Base-by-base conservation (phyloP, 768 basidiomycete species). In the Phlegmacium glaucopus region DNA sequence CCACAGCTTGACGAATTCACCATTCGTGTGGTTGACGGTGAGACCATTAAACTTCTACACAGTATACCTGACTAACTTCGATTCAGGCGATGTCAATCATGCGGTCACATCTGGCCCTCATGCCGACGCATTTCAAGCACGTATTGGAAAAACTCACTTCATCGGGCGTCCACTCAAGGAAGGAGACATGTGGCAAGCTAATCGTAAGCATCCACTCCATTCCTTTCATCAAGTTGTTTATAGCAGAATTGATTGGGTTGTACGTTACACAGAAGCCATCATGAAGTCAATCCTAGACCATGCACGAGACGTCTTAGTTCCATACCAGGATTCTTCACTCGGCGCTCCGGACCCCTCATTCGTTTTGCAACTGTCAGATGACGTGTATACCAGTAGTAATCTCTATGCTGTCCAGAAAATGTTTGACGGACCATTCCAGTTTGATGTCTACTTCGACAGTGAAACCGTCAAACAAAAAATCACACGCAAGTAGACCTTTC, bases 361-460 rank as follows among this genome's bases (percentile, higher is more conserved):
- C 55, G 64, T 87, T 11, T 74, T 94, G 9, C 83, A 83, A 34
- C 69, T 96, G 3, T 77, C 89, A 2, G 85, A 96, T 56, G 85
- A 90, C 40, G 71, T 81, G 7, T 76, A 82, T 45, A 74, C 77
- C 10, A 78, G 76, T 35, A 87, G 87, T 63, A 95, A 93, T 59
- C 72, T 96, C 22, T 93, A 77, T 59, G 93, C 87, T 9, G 76
- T 94, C 39, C 94, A 98, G 64, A 94, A 93, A 61, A 72, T 73
- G 4, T 92, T 87, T 51, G 85, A 90, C 9, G 92, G 90, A 1
- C 72, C 78, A 25, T 97, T 95, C 69, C 80, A 87, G 48, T 93
- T 94, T 60, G 95, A 98, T 57, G 76, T 97, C 12, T 83, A 85
- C 64, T 96, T 84, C 59, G 91, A 96, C 56, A 86, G 87, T 47